Evolutionary conservation across 441 rosid species (phyloP).

Genomic region (Omphalea diandra): DNA sequence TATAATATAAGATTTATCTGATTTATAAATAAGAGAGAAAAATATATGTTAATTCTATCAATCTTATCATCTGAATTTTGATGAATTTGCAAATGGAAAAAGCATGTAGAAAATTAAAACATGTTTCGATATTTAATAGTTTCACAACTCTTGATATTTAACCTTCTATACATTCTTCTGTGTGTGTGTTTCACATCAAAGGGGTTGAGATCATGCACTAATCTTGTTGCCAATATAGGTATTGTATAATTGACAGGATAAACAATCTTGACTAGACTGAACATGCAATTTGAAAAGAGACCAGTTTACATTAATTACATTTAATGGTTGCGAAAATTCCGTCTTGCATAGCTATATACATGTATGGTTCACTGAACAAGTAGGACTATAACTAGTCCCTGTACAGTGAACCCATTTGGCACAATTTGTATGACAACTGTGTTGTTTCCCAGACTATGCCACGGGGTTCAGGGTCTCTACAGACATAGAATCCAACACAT

Average conservation of each 20-base stretch:
- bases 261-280: slow-evolving; percentile 56
- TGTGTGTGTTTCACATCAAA: slow-evolving; percentile 1
- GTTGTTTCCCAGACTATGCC: slow-evolving; percentile 23
- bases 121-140: too few species aligned
- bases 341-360: neutral
- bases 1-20: too few species aligned
- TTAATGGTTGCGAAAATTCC: neutral
- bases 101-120: too few species aligned
- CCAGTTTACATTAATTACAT: slow-evolving; percentile 17
- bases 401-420: slow-evolving; percentile 47
- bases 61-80: too few species aligned
- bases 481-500: slow-evolving; percentile 20
- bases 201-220: slow-evolving; percentile 33
- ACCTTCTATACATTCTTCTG: neutral
- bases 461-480: neutral
- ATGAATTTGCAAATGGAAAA: too few species aligned
- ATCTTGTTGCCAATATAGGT: slow-evolving; percentile 47
- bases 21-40: too few species aligned
- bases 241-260: slow-evolving; percentile 43
- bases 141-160: neutral
- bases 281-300: slow-evolving; percentile 54
- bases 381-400: slow-evolving; percentile 37
- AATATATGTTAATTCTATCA: too few species aligned
- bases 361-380: slow-evolving; percentile 27
- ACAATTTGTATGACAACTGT: slow-evolving; percentile 15